phyloP scores from a whole-genome alignment of 2,329 filamentous ascomycete genomes.

The Colletotrichum nymphaeae region DNA sequence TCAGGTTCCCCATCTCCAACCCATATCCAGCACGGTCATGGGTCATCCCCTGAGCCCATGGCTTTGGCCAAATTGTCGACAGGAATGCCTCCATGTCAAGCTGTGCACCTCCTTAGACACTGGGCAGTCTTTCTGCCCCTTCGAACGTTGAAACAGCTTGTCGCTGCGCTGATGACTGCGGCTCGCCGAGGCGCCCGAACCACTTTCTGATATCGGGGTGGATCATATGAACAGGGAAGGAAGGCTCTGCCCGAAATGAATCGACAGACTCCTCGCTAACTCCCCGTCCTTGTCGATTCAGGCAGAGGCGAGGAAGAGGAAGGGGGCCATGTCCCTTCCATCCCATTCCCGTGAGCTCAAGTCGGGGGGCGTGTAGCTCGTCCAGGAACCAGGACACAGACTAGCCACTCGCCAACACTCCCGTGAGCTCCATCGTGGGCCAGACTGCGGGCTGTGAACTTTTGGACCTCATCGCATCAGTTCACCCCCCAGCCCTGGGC shows the following conservation, averaged over 20 bases:
- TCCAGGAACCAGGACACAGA: not conserved
- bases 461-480: constrained; percentile 3
- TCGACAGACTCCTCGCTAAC: not conserved
- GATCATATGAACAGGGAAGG: constrained; percentile 26
- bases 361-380: not conserved
- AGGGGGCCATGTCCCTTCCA: not conserved
- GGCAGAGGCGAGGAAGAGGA: not conserved
- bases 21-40: not conserved
- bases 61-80: not conserved
- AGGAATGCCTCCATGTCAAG: not conserved
- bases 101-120: not conserved
- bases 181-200: constrained; percentile 25
- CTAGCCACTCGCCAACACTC: constrained; percentile 11
- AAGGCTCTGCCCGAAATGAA: constrained; percentile 30
- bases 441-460: not conserved
- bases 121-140: constrained; percentile 7
- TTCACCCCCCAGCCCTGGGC: not conserved
- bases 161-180: not conserved
- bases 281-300: not conserved
- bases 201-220: constrained; percentile 13
- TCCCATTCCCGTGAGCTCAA: not conserved
- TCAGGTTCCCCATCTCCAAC: not conserved
- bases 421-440: constrained; percentile 18
- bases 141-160: not conserved
- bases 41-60: not conserved